Conservation (phyloP, 306 rosid genomes). For the Alnus glutinosa region DNA sequence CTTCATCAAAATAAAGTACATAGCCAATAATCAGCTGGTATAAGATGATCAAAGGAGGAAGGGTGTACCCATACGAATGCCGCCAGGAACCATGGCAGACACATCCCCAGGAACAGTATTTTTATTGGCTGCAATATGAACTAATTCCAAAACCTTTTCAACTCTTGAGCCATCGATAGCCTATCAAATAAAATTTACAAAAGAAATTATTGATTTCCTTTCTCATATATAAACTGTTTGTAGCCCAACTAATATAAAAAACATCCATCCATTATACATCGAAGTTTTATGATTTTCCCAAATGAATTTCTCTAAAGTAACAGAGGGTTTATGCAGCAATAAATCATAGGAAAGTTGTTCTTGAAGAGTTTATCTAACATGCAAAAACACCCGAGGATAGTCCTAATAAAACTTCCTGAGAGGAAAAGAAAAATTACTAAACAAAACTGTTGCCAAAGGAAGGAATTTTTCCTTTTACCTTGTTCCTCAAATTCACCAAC, state of each 20-base stretch:
- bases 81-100: conserved; percentile 99
- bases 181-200: conserved; percentile 38
- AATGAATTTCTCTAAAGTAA: neutral
- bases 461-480: conserved; percentile 51
- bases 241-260: neutral
- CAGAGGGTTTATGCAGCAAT: conserved; percentile 3
- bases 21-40: conserved; percentile 16
- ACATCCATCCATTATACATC: conserved; percentile 14
- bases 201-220: conserved; percentile 4
- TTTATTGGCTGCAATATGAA: conserved; percentile 92
- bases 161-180: conserved; percentile 96
- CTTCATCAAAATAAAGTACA: conserved; percentile 20
- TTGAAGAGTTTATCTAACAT: conserved; percentile 13
- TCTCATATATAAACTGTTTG: conserved; percentile 10
- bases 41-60: conserved; percentile 8
- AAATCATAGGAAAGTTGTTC: conserved; percentile 15
- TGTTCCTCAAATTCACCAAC: conserved; percentile 78
- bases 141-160: conserved; percentile 87
- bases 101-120: conserved; percentile 97
- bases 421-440: conserved; percentile 12
- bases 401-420: neutral
- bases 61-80: conserved; percentile 86
- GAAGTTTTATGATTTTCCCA: neutral
- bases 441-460: conserved; percentile 25
- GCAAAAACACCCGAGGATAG: conserved; percentile 18